These are phyloP conservation scores for Penicillium sumatraense DNA, from an alignment of 2,329 filamentous ascomycete species.

Conservation along the genomic window DNA sequence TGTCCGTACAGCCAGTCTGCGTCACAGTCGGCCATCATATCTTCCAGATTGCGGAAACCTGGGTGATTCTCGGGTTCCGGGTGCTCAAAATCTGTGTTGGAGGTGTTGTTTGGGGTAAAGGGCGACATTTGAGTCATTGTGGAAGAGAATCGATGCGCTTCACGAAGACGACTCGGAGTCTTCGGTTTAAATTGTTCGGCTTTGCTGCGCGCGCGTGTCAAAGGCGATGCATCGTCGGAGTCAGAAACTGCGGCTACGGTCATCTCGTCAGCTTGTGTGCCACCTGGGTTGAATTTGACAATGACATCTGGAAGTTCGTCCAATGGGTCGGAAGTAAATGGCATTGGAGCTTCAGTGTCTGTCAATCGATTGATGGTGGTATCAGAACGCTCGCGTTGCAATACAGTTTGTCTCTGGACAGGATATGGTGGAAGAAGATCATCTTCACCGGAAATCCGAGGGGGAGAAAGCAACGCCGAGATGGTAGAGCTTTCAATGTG, in stretches of 20 bases:
- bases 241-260: conserved; percentile 21
- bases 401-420: not conserved
- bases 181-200: conserved; percentile 50
- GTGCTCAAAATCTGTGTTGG: not conserved
- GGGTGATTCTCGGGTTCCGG: not conserved
- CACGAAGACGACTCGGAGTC: conserved; percentile 47
- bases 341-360: not conserved
- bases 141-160: conserved; percentile 35
- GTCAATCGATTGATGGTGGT: too few relatives aligned
- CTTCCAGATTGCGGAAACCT: not conserved
- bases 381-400: too few relatives aligned
- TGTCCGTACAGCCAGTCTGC: not conserved
- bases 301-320: not conserved
- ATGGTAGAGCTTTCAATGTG: not conserved
- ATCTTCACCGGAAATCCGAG: not conserved
- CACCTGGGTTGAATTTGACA: not conserved
- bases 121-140: conserved; percentile 18
- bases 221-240: conserved; percentile 21
- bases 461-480: not conserved
- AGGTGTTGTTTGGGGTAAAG: not conserved
- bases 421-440: not conserved
- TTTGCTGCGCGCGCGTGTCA: conserved; percentile 42
- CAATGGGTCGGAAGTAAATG: not conserved
- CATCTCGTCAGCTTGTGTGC: conserved; percentile 6
- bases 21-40: not conserved